phyloP scores from a whole-genome alignment of 2,329 filamentous ascomycete species.

The Beauveria varroae region DNA sequence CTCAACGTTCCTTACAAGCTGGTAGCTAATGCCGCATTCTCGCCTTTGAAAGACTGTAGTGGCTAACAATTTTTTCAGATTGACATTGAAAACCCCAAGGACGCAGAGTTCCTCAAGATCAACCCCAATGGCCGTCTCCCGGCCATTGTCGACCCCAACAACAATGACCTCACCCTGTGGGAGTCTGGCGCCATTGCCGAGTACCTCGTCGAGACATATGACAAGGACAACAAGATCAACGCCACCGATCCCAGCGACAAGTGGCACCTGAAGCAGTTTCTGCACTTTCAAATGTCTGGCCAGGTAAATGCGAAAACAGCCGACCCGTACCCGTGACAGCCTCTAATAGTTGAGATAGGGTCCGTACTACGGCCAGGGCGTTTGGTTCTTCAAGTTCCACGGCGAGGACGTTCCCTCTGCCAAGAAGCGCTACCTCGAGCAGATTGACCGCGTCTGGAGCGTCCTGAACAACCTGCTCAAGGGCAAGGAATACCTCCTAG shows the following conservation, averaged over 20 bases:
- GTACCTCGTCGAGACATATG: slow-evolving; percentile 17
- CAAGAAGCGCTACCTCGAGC: slow-evolving; percentile 19
- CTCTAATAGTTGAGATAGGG: slow-evolving; percentile 15
- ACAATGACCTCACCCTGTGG: slow-evolving; percentile 14
- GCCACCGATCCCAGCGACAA: slow-evolving; percentile 13
- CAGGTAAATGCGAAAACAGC: not conserved
- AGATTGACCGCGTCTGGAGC: slow-evolving; percentile 19
- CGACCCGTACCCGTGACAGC: not conserved
- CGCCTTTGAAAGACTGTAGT: not conserved
- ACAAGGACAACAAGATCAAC: slow-evolving; percentile 14
- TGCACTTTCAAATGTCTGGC: slow-evolving; percentile 18
- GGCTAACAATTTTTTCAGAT: not conserved
- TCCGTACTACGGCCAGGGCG: slow-evolving; percentile 22
- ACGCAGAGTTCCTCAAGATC: slow-evolving; percentile 11
- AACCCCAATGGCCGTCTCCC: slow-evolving; percentile 15
- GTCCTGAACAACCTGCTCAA: slow-evolving; percentile 15
- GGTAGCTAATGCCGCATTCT: slow-evolving; percentile 11
- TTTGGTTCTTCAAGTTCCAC: slow-evolving; percentile 17
- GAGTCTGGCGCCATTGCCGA: slow-evolving; percentile 18
- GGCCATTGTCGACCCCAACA: slow-evolving; percentile 17
- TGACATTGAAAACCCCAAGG: slow-evolving; percentile 4
- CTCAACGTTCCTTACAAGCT: slow-evolving; percentile 17
- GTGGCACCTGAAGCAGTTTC: slow-evolving; percentile 18
- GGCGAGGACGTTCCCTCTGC: slow-evolving; percentile 17
- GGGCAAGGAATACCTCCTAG: slow-evolving; percentile 12